Base-by-base conservation (phyloP, 331 rosid species). In the Rosa hybrid region DNA sequence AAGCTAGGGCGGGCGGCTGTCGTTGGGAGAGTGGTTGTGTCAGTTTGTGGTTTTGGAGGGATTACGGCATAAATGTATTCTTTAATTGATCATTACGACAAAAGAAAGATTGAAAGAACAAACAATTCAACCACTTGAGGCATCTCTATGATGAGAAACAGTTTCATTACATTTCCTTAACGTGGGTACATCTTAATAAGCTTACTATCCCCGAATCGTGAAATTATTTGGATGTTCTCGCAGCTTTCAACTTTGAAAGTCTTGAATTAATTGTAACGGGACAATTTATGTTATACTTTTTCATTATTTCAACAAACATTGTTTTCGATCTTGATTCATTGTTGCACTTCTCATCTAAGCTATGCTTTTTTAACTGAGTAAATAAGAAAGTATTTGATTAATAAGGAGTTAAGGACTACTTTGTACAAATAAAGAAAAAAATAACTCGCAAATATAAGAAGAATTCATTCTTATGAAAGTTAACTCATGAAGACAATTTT, bases 1-100 rank as follows among this genome's bases (percentile, higher is more conserved):
- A 65, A 65, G 71, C 71, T 65, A 38, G 13, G 12, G 27, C 25
- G 72, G 72, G 72, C 72, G 50, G 72, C 72, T 39, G 72, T 65
- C 21, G 11, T 16, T 65, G 71, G 46, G 10, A 34, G 45, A 34
- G 71, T 65, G 71, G 21, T 39, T 68, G 17, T 68, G 72, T 68
- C 50, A 14, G 49, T 68, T 68, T 39, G 14, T 39, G 50, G 49
- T 68, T 68, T 68, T 68, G 72, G 72, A 68, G 13, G 72, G 72
- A 68, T 68, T 68, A 68, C 27, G 27, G 48, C 2, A 38, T 7
- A 68, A 41, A 68, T 67, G 18, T 68, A 18, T 64, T 64, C 20
- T 34, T 16, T 38, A 39, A 17, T 44, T 20, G 72, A 34, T 68
- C 21, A 39, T 41, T 68, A 7, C 8, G 72, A 68, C 72, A 68